Base-by-base conservation (phyloP, 2,329 filamentous ascomycete species). In the Cytospora piceicola region DNA sequence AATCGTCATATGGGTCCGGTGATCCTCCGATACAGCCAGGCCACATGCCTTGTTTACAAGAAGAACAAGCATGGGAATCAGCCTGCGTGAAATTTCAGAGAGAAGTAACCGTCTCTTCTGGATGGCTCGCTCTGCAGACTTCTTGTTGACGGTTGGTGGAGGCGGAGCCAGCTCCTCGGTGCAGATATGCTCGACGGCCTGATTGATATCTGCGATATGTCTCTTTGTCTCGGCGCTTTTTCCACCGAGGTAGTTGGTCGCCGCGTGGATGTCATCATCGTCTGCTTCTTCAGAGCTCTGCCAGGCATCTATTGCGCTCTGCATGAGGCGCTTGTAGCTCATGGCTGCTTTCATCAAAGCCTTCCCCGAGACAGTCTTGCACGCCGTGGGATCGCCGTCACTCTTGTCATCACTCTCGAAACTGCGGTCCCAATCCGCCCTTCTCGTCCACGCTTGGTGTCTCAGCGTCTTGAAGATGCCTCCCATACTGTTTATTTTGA, bases 11-110 rank as follows among this genome's bases (percentile, higher is more conserved):
- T 7, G 39, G 12, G 46, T 42, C 20, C 39, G 24, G 12, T 29
- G 54, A 12, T 58, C 34, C 39, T 60, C 51, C 3, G 55, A 53
- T 24, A 39, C 64, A 17, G 49, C 62, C 20, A 67, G 27, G 9
- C 49, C 51, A 11, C 46, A 64, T 39, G 56, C 49, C 4, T 60
- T 58, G 6, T 61, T 49, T 24, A 63, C 51, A 17, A 66, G 32
- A 12, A 67, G 30, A 9, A 68, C 53, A 34, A 68, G 59, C 54
- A 68, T 64, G 12, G 65, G 67, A 17, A 68, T 63, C 27, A 68
- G 52, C 15, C 59, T 49, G 3, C 42, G 52, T 14, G 61, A 58
- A 17, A 67, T 54, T 24, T 67, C 65, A 11, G 52, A 42, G 34
- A 68, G 27, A 34, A 60, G 14, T 6, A 14, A 22, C 34, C 34